Evolutionary conservation across 2,329 filamentous ascomycete genomes (phyloP).

Genomic region (Rhinocladiella mackenziei): DNA sequence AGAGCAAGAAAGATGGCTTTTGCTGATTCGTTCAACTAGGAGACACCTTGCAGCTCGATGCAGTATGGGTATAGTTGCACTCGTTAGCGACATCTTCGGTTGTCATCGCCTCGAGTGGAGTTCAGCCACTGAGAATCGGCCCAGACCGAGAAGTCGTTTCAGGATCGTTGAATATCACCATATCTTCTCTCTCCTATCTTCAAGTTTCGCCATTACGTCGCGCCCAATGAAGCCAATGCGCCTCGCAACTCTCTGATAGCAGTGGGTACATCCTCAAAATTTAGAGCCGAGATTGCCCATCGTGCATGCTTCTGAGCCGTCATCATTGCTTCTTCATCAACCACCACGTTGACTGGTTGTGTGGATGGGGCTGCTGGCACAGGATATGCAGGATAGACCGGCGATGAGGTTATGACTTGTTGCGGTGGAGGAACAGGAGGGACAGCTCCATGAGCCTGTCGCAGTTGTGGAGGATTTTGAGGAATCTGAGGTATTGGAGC

Average conservation of each 20-base stretch:
- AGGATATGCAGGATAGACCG: slow-evolving; percentile 20
- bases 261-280: slow-evolving; percentile 92
- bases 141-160: not conserved
- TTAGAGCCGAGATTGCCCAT: slow-evolving; percentile 93
- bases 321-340: slow-evolving; percentile 68
- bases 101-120: too few species aligned
- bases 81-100: too few species aligned
- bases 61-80: too few species aligned
- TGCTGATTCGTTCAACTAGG: too few species aligned
- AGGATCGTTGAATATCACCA: not conserved
- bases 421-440: slow-evolving; percentile 17
- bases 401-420: slow-evolving; percentile 13
- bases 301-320: slow-evolving; percentile 92
- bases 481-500: slow-evolving; percentile 17
- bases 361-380: slow-evolving; percentile 26
- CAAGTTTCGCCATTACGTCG: slow-evolving; percentile 40
- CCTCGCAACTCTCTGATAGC: slow-evolving; percentile 78
- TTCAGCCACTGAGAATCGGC: too few species aligned
- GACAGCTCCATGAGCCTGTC: slow-evolving; percentile 19
- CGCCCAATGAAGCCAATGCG: slow-evolving; percentile 69
- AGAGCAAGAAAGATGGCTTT: too few species aligned
- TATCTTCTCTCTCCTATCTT: not conserved
- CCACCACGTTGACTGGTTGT: slow-evolving; percentile 26
- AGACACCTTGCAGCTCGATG: too few species aligned
- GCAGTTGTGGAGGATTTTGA: slow-evolving; percentile 18